Evolutionary conservation across 352 stramenopile species (phyloP).

Genomic region (Pythium chondricola): DNA sequence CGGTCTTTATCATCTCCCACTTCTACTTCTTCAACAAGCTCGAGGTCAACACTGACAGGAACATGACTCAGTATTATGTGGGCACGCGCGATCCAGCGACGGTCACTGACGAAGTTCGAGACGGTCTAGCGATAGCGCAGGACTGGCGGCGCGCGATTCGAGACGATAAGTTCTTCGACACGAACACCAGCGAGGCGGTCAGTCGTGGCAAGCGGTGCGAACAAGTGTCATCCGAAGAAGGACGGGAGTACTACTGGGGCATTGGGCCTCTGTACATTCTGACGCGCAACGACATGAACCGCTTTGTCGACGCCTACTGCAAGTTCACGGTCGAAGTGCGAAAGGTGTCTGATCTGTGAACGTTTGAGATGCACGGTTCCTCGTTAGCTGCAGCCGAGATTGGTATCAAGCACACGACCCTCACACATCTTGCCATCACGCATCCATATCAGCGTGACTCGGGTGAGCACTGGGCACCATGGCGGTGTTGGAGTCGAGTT

Average conservation of each 20-base stretch:
- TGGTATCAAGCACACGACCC: conserved; percentile 45
- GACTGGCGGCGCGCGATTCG: conserved; percentile 41
- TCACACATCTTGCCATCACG: conserved; percentile 37
- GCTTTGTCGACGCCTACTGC: conserved; percentile 52
- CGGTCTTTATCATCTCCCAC: no score
- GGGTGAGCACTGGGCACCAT: conserved; percentile 33
- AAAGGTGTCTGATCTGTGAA: conserved; percentile 33
- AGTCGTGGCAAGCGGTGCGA: conserved; percentile 1
- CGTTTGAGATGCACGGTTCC: conserved; percentile 59
- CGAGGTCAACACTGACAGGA: conserved; percentile 31
- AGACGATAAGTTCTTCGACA: conserved; percentile 29
- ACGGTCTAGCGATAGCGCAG: conserved; percentile 39
- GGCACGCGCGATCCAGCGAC: conserved; percentile 20
- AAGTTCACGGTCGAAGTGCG: conserved; percentile 34
- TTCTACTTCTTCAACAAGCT: conserved; percentile 42
- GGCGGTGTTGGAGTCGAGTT: neutral
- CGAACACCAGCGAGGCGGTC: conserved; percentile 1
- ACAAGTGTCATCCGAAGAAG: conserved; percentile 27
- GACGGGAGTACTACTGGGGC: conserved; percentile 35
- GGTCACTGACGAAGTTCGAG: conserved; percentile 35
- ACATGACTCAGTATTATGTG: conserved; percentile 35
- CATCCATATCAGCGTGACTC: conserved; percentile 26
- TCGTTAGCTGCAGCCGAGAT: conserved; percentile 39
- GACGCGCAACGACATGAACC: conserved; percentile 33
- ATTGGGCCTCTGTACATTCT: conserved; percentile 56